phyloP scores from a whole-genome alignment of 2,329 filamentous ascomycete genomes.

The Botrytis byssoidea region DNA sequence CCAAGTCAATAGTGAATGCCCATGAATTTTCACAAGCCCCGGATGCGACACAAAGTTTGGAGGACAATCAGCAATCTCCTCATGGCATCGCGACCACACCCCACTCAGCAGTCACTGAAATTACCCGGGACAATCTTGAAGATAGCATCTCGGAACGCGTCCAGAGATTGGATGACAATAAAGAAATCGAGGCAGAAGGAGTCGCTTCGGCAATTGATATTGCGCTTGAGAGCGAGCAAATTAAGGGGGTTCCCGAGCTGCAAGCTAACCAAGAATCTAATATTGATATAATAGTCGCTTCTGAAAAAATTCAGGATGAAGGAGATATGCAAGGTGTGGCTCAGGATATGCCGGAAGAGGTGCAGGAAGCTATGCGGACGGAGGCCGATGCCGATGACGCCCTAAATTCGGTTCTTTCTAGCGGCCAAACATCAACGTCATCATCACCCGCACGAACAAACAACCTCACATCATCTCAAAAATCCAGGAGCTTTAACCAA shows the following conservation, averaged over 20 bases:
- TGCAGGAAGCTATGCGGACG: not conserved
- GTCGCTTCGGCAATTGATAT: not conserved
- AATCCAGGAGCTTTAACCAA: not conserved
- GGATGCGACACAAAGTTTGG: not conserved
- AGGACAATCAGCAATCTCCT: not conserved
- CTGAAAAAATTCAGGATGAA: not conserved
- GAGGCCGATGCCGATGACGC: not conserved
- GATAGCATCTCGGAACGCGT: not conserved
- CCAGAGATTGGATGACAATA: not conserved
- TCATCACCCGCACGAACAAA: slow-evolving; percentile 3
- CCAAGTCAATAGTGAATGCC: not conserved
- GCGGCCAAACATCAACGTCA: slow-evolving; percentile 13
- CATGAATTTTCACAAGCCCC: not conserved
- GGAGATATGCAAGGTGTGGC: not conserved
- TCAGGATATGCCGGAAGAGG: not conserved
- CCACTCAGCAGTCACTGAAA: not conserved
- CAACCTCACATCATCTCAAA: slow-evolving; percentile 8
- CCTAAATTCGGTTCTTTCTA: not conserved
- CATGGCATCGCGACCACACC: not conserved
- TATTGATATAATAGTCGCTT: not conserved
- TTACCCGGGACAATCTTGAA: not conserved
- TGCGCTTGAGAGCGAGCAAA: too few relatives aligned
- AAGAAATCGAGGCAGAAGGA: not conserved
- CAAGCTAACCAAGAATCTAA: not conserved
- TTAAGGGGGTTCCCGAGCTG: not conserved